Conservation (phyloP, 805 yeast genomes). For the Pichia californica region DNA sequence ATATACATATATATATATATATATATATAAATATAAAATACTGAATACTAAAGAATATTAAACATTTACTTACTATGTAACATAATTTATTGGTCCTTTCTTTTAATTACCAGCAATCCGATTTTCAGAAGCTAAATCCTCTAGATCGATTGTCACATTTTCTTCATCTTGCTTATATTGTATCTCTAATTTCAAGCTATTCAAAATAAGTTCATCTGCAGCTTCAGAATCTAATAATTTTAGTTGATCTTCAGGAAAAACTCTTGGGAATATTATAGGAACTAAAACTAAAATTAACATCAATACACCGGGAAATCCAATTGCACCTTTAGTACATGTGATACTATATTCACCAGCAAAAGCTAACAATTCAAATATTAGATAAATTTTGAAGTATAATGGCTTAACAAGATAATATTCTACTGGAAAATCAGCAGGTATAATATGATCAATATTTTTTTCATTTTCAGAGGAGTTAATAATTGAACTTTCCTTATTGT, state of each 20-base stretch:
- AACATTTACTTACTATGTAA: too few relatives aligned
- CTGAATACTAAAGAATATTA: too few relatives aligned
- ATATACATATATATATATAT: too few relatives aligned
- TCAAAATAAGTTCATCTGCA: slow-evolving; percentile 28
- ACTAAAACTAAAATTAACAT: slow-evolving; percentile 58
- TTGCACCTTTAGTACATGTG: slow-evolving; percentile 82
- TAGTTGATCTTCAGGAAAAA: slow-evolving; percentile 59
- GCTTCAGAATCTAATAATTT: slow-evolving; percentile 49
- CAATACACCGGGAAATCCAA: slow-evolving; percentile 87
- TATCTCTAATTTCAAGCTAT: slow-evolving; percentile 20
- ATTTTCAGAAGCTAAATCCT: too few relatives aligned
- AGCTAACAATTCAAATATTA: slow-evolving; percentile 55
- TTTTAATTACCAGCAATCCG: too few relatives aligned
- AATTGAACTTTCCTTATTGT: neutral
- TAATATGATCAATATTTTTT: neutral
- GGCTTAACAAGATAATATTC: slow-evolving; percentile 9
- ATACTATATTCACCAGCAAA: slow-evolving; percentile 79
- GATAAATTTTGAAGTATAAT: slow-evolving; percentile 50
- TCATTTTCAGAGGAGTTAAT: neutral
- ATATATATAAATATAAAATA: too few relatives aligned
- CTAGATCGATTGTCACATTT: too few relatives aligned
- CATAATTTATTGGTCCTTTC: too few relatives aligned
- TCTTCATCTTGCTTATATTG: too few relatives aligned
- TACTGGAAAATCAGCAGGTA: slow-evolving; percentile 9
- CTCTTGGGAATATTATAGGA: slow-evolving; percentile 52